Evolutionary conservation across 441 rosid genomes (phyloP).

Genomic region (Jatropha multifida): DNA sequence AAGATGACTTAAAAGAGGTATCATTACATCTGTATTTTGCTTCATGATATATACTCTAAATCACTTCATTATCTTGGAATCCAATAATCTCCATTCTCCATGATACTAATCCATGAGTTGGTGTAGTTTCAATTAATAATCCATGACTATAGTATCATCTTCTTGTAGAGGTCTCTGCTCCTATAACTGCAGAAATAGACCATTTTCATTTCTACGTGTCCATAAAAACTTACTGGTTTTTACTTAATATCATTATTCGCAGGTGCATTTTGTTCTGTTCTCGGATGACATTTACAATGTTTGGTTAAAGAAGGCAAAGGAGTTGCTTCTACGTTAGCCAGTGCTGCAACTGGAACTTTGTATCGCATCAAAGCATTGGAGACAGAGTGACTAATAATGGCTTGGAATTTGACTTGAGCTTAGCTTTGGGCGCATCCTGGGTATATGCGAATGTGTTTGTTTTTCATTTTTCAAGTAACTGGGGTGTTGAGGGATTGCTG

Average conservation of each 20-base stretch:
- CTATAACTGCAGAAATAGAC: background rate
- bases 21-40: background rate
- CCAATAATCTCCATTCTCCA: too few relatives aligned
- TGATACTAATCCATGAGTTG: background rate
- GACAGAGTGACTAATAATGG: too few relatives aligned
- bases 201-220: background rate
- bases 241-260: slow-evolving; percentile 18
- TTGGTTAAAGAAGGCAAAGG: slow-evolving; percentile 75
- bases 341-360: background rate
- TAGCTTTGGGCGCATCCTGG: too few relatives aligned
- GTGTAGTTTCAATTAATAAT: background rate
- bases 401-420: too few relatives aligned
- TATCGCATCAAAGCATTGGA: too few relatives aligned
- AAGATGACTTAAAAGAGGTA: slow-evolving; percentile 75
- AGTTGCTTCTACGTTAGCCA: slow-evolving; percentile 42
- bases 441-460: too few relatives aligned
- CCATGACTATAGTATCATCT: too few relatives aligned
- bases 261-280: slow-evolving; percentile 84
- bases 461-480: too few relatives aligned
- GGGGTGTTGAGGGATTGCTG: too few relatives aligned
- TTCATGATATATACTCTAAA: background rate
- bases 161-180: too few relatives aligned
- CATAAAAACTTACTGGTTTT: background rate
- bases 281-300: slow-evolving; percentile 46
- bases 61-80: too few relatives aligned